Conservation (phyloP, 805 yeast genomes). For the Yarrowia phangngaensis region DNA sequence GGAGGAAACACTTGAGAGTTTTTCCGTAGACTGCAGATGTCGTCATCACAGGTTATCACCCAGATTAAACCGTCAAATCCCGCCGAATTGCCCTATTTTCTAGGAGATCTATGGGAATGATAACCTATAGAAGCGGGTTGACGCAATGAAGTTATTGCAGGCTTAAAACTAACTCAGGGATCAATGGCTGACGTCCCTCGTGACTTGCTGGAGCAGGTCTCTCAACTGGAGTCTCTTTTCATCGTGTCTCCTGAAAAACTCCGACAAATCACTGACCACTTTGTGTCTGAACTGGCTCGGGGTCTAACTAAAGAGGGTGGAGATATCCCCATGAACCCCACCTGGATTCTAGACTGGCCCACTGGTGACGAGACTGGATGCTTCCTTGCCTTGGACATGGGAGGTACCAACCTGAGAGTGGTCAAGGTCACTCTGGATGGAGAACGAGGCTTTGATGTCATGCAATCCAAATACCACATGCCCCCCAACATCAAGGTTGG, state of each 20-base stretch:
- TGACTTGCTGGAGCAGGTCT: constrained; percentile 55
- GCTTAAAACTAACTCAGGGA: constrained; percentile 40
- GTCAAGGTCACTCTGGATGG: constrained; percentile 84
- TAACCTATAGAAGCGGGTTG: no score
- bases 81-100: background rate
- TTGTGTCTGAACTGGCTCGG: constrained; percentile 71
- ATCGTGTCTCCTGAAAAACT: constrained; percentile 59
- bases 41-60: no score
- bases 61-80: no score
- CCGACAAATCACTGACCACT: constrained; percentile 65
- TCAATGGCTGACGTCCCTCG: constrained; percentile 65
- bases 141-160: background rate
- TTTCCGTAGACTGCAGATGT: no score
- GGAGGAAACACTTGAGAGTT: no score
- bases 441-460: constrained; percentile 74
- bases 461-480: constrained; percentile 79
- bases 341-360: constrained; percentile 94
- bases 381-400: constrained; percentile 89
- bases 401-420: constrained; percentile 95
- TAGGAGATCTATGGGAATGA: no score
- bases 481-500: constrained; percentile 79
- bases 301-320: constrained; percentile 72
- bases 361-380: constrained; percentile 89
- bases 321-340: constrained; percentile 93
- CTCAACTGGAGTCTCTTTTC: constrained; percentile 57